Base-by-base conservation (phyloP, 768 basidiomycete genomes). In the Chlorophyllum brunneum region DNA sequence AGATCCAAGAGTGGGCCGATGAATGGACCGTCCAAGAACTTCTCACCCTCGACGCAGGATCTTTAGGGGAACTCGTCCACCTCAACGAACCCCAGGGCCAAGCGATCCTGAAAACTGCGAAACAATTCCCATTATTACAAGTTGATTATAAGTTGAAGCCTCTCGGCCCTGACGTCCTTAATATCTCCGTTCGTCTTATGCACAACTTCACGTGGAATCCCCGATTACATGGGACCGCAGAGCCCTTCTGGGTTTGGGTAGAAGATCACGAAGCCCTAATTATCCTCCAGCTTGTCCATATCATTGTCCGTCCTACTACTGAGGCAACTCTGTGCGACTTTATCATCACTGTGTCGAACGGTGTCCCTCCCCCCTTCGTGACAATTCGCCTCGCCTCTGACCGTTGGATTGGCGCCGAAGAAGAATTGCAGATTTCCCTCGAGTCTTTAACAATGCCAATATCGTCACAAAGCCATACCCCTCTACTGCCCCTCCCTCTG, bases 171-270 rank as follows among this genome's bases (percentile, higher is more conserved):
- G 91, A 95, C 65, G 78, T 97, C 29, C 79, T 99, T 29, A 87
- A 83, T 61, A 79, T 99, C 30, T 73, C 73, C 1, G 76, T 92
- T 44, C 75, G 71, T 1, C 74, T 94, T 27, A 68, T 70, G 13
- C 81, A 82, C 22, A 68, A 76, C 5, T 99, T 98, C 67, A 78
- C 78, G 11, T 98, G 97, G 95, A 87, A 75, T 58, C 60, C 71
- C 22, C 88, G 81, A 64, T 59, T 85, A 2, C 94, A 97, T 59
- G 88, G 87, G 0, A 73, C 70, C 9, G 71, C 74, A 1, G 92
- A 98, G 65, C 87, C 92, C 1, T 98, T 98, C 69, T 98, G 92
- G 86, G 67, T 99, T 26, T 98, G 97, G 97, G 72, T 97, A 2
- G 94, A 98, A 69, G 92, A 95, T 61, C 76, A 85, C 31, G 79